Base-by-base conservation (phyloP, 2,329 filamentous ascomycete species). In the Septoria petroselini region DNA sequence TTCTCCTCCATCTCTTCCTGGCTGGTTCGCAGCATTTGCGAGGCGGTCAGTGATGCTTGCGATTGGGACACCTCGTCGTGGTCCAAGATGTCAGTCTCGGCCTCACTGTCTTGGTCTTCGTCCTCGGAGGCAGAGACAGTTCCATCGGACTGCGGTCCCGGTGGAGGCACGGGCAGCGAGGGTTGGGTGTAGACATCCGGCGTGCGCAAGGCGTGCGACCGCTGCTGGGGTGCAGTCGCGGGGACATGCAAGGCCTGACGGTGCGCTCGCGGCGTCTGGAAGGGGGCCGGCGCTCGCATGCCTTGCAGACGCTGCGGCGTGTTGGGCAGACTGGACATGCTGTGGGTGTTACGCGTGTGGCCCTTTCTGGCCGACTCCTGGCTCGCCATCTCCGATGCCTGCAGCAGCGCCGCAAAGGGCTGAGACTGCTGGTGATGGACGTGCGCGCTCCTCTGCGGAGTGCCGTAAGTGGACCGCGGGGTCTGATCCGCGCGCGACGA, bases 251-350 rank as follows among this genome's bases (percentile, higher is more conserved):
- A 34, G 8, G 57, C 50, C 15, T 58, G 50, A 14, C 57, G 54
- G 9, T 60, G 59, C 41, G 53, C 53, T 14, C 55, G 53, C 1
- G 64, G 62, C 4, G 64, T 66, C 21, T 59, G 49, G 37, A 60
- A 62, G 11, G 53, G 30, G 0, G 84, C 81, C 41, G 84, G 82
- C 41, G 17, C 25, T 83, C 73, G 59, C 70, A 41, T 79, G 33
- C 58, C 63, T 41, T 57, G 77, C 35, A 75, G 68, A 11, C 81
- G 77, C 35, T 74, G 73, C 7, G 89, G 88, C 2, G 89, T 95
- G 4, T 82, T 83, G 6, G 89, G 89, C 4, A 95, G 74, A 1
- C 90, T 93, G 0, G 90, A 94, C 67, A 95, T 75, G 37, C 88
- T 93, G 66, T 94, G 88, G 23, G 84, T 81, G 51, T 85, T 87